phyloP scores from a whole-genome alignment of 202 grass and related monocot genomes.

The Saccharum hybrid region DNA sequence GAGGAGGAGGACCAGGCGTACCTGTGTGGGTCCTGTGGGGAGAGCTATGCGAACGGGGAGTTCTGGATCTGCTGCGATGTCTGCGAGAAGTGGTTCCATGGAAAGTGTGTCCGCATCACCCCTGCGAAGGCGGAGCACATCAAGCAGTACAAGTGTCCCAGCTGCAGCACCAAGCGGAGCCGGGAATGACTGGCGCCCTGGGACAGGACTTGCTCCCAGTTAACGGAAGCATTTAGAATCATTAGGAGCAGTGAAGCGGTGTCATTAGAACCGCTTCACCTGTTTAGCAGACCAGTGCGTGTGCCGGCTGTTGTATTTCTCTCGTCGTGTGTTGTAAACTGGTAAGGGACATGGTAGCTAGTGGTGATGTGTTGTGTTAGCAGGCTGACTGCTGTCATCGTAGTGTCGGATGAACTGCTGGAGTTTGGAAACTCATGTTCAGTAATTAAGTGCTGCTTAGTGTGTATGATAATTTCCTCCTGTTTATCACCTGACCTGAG shows the following conservation, averaged over 20 bases:
- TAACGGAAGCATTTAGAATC: conserved; percentile 48
- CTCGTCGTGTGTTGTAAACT: conserved; percentile 25
- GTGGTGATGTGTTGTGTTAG: conserved; percentile 37
- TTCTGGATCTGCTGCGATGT: conserved; percentile 84
- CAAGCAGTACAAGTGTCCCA: conserved; percentile 85
- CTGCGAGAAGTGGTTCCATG: conserved; percentile 86
- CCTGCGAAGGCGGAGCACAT: conserved; percentile 81
- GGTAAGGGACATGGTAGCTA: conserved; percentile 46
- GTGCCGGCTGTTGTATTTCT: conserved; percentile 38
- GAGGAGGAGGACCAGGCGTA: conserved; percentile 68
- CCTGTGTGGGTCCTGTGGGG: conserved; percentile 63
- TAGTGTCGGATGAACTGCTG: conserved; percentile 45
- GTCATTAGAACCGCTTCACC: conserved; percentile 13
- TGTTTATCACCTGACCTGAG: background rate
- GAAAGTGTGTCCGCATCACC: conserved; percentile 78
- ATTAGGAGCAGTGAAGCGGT: conserved; percentile 42
- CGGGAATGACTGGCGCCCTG: conserved; percentile 44
- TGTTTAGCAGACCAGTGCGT: conserved; percentile 21
- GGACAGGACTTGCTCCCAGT: background rate
- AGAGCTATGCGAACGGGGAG: conserved; percentile 57
- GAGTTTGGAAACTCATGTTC: conserved; percentile 25
- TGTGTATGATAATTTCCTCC: conserved; percentile 40
- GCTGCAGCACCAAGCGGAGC: conserved; percentile 75
- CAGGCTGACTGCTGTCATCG: conserved; percentile 52
- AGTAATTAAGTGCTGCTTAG: conserved; percentile 40